Base-by-base conservation (phyloP, 2,329 filamentous ascomycete genomes). In the Phyllosticta ampelicida region DNA sequence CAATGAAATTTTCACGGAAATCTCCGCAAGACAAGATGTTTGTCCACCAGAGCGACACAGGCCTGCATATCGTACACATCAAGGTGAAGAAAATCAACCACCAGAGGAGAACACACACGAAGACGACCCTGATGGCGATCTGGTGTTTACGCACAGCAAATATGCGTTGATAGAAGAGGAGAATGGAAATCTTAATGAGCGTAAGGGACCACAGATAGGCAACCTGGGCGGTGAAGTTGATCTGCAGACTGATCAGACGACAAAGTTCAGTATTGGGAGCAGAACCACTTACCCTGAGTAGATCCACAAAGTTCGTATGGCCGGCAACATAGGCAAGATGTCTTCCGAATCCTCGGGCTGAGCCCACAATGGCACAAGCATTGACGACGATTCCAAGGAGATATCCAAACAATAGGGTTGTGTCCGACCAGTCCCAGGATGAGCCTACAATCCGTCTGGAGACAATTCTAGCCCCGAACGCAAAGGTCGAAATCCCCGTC, bases 111-210 rank as follows among this genome's bases (percentile, higher is more conserved):
- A 67, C 63, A 16, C 65, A 60, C 2, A 49, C 63, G 28, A 66
- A 62, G 21, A 64, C 62, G 18, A 58, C n/a, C 36, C 63, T 64
- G 20, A 70, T 63, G 6, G 59, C 58, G 9, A 66, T 60, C 11
- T 62, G 62, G 51, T 64, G 65, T 20, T 62, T 65, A 44, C 51
- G 62, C 9, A 64, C 60, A 8, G 62, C 59, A 55, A 70, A 67
- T 26, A 70, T 67, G 49, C 65, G 65, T 49, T 64, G 66, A 60
- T 68, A 68, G 30, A 68, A 62, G 21, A 69, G 55, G 10, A 70
- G 60, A 44, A 70, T 67, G 20, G 67, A 69, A 11, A 64, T 61
- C 49, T 70, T 70, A 61, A 65, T 61, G 19, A 66, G 62, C n/a
- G 65, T 64, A 6, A 68, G 62, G 6, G 64, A 64, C 3, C 66